Percentiles rank a stretch among this genome's conserved stretches.
These are phyloP conservation scores for Plasmodium billcollinsi DNA, from an alignment of 169 alveolate species.

Conservation along the genomic window DNA sequence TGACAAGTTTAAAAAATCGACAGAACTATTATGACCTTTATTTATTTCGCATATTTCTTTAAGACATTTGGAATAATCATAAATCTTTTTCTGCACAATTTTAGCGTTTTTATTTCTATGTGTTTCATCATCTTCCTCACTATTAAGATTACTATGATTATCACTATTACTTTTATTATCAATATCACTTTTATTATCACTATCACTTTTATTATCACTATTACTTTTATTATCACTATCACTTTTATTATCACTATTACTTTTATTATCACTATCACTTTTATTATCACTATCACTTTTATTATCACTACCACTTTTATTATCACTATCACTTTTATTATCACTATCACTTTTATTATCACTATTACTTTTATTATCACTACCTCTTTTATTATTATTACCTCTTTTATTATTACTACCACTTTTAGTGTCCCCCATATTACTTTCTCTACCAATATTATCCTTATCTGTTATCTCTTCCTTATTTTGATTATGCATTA, in stretches of 20 bases:
- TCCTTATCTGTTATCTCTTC: conserved; percentile 15
- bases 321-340: neutral
- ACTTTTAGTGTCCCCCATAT: conserved; percentile 18
- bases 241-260: conserved; percentile 34
- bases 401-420: no score
- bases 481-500: conserved; percentile 31
- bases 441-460: no score
- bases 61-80: conserved; percentile 74
- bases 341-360: neutral
- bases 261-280: conserved; percentile 16
- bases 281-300: conserved; percentile 11
- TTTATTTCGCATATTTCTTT: conserved; percentile 79
- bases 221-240: conserved; percentile 27
- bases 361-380: neutral
- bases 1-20: conserved; percentile 79
- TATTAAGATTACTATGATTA: conserved; percentile 15
- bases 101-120: neutral
- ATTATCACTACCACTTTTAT: neutral
- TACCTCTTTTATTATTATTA: neutral
- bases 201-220: conserved; percentile 35
- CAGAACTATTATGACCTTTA: conserved; percentile 80
- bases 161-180: neutral
- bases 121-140: neutral
- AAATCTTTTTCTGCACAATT: conserved; percentile 70
- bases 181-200: conserved; percentile 45